Evolutionary conservation across 345 rosid species (phyloP), one percentile per base, ranked within the genome.

Genomic region (Eucalyptus regnans): DNA sequence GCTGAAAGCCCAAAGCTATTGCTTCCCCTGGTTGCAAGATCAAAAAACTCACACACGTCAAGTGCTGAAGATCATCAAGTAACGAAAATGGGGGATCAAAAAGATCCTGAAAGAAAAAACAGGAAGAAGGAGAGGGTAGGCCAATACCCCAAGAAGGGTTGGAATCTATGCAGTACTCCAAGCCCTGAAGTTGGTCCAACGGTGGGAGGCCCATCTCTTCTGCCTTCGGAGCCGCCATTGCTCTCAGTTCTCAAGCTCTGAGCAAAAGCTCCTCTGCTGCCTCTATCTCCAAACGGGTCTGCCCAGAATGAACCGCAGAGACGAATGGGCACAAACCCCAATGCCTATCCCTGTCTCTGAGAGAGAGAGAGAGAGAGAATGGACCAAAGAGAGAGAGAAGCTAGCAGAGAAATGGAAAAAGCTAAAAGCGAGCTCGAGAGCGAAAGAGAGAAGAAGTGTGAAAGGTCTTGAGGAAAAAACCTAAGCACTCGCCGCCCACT

Each of bases 121-220:
- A 86, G 15, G 50, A 86, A 43, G 49, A 86, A 80, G 16, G 25
- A 86, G 33, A 86, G 17, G 87, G 86, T 71, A 41, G 29, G 86
- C 88, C 86, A 90, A 29, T 92, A 98, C 99, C 98, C 99, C 99
- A 97, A 84, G 99, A 96, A 44, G 99, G 99, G 89, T 98, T 98
- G 50, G 99, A 98, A 93, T 98, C 99, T 89, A 98, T 97, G 92
- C 99, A 98, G 64, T 96, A 98, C 95, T 98, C 99, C 66, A 98
- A 91, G 62, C 99, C 99, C 89, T 97, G 99, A 93, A 98, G 99
- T 91, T 98, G 99, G 92, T 98, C 99, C 98, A 94, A 95, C 87
- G 99, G 97, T 31, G 96, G 96, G 88, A 96, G 98, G 76, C 92
- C 92, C 50, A 97, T 97, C 92, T 98, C 99, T 89, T 98, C 99